Evolutionary conservation across 495 filamentous ascomycete species (phyloP).

Genomic region (Aspergillus sclerotioniger): DNA sequence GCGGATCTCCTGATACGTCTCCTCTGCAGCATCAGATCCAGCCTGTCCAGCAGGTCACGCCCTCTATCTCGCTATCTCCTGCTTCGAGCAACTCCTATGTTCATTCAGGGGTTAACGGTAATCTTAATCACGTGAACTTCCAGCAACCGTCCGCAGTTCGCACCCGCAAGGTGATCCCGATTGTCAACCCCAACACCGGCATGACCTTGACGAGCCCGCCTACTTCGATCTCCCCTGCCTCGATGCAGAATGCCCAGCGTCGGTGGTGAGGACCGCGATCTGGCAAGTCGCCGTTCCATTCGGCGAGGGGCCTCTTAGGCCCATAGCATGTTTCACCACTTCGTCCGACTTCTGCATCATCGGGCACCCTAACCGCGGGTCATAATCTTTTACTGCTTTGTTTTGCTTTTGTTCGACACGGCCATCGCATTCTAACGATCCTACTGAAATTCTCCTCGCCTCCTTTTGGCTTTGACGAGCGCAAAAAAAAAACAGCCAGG

Average conservation of each 20-base stretch:
- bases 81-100: slow-evolving; percentile 64
- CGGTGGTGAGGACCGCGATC: slow-evolving; percentile 53
- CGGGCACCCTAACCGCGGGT: slow-evolving; percentile 43
- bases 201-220: slow-evolving; percentile 87
- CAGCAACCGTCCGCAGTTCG: slow-evolving; percentile 86
- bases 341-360: slow-evolving; percentile 44
- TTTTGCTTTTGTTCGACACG: slow-evolving; percentile 36
- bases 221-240: slow-evolving; percentile 78
- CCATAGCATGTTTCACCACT: slow-evolving; percentile 35
- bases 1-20: slow-evolving; percentile 90
- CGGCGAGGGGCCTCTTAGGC: slow-evolving; percentile 28
- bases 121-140: slow-evolving; percentile 63
- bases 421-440: slow-evolving; percentile 28
- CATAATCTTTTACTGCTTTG: slow-evolving; percentile 38
- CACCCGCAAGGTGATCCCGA: slow-evolving; percentile 93
- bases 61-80: slow-evolving; percentile 77
- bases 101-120: slow-evolving; percentile 52
- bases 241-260: slow-evolving; percentile 72
- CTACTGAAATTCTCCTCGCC: slow-evolving; percentile 22
- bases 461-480: slow-evolving; percentile 29
- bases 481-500: slow-evolving; percentile 31
- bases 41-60: slow-evolving; percentile 70
- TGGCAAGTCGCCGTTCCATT: slow-evolving; percentile 31
- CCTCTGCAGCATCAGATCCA: slow-evolving; percentile 78
- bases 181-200: slow-evolving; percentile 94